phyloP scores from a whole-genome alignment of 192 early-diverging fungal genomes.

The Haplosporangium gracile region DNA sequence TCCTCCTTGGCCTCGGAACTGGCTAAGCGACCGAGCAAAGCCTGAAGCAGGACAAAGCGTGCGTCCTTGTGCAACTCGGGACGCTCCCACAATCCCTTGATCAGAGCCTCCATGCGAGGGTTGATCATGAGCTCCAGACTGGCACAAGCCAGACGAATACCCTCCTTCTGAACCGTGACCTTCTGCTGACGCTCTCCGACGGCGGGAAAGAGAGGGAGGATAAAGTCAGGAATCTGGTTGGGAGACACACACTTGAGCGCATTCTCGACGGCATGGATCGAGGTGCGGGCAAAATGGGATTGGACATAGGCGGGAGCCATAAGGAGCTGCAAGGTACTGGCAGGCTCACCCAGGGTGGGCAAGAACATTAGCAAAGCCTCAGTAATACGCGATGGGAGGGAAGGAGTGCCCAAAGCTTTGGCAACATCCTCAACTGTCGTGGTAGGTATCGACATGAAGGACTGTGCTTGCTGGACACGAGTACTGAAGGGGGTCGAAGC shows the following conservation, averaged over 20 bases:
- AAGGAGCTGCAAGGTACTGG: constrained; percentile 27
- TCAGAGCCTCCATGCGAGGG: constrained; percentile 13
- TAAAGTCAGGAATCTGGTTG: constrained; percentile 27
- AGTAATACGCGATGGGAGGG: constrained; percentile 38
- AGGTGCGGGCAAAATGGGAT: constrained; percentile 42
- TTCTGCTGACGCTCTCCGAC: constrained; percentile 30
- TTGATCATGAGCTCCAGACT: constrained; percentile 26
- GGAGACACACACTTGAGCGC: constrained; percentile 39
- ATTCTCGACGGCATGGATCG: constrained; percentile 54
- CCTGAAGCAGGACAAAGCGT: constrained; percentile 31
- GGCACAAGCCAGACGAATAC: constrained; percentile 32
- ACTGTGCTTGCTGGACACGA: constrained; percentile 42
- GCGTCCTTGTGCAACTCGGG: constrained; percentile 26
- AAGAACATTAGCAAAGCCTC: constrained; percentile 47
- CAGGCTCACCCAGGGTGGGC: constrained; percentile 41
- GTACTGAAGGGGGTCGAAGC: constrained; percentile 19
- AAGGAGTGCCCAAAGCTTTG: constrained; percentile 31
- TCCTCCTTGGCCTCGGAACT: constrained; percentile 33
- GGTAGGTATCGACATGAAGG: constrained; percentile 35
- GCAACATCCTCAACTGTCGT: constrained; percentile 48
- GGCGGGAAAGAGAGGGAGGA: constrained; percentile 39
- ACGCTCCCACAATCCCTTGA: constrained; percentile 34
- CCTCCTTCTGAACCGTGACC: constrained; percentile 54
- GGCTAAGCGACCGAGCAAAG: constrained; percentile 22
- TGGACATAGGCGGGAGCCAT: constrained; percentile 48